Base-by-base conservation (phyloP, 495 filamentous ascomycete species). In the Pseudevernia furfuracea region DNA sequence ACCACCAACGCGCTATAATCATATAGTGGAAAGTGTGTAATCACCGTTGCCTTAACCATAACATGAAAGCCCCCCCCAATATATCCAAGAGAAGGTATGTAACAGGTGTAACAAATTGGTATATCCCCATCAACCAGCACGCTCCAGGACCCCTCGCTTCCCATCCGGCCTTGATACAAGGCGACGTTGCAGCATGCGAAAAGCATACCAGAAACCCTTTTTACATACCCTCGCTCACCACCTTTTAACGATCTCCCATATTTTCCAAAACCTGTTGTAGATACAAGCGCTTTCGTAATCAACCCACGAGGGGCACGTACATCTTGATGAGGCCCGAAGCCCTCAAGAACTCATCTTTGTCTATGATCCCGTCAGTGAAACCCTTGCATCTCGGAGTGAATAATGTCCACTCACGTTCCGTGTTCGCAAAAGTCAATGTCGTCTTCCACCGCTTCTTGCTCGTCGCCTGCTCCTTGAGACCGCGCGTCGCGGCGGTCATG, bases 401-500 rank as follows among this genome's bases (percentile, higher is more conserved):
- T 12, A 21, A 15, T 34, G 11, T 57, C 39, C 25, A 61, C 60
- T 61, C 44, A 61, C 60, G 46, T 37, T 61, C 60, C 8, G 43
- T 61, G 8, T 49, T 21, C n/a, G 15, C 44, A 38, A 61, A 61
- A 25, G 14, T 38, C 34, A 61, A 19, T 32, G 48, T 38, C 23
- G 37, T 61, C 44, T 28, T 48, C 60, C 60, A 61, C 0, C 48
- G 44, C 21, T 30, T 49, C 34, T 11, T 53, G 17, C 15, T n/a
- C 44, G 10, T 53, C 30, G 21, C 21, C 60, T 19, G 43, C 44
- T 53, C 60, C 17, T 38, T 38, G 6, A 23, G 15, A 0, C 82
- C 82, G 11, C 82, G 71, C 1, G 72, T 73, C 61, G 76, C 41
- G 9, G 64, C 64, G 19, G 55, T 19, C 64, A 66, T 66, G 30